Evolutionary conservation across 495 filamentous ascomycete genomes (phyloP).

Genomic region (Aspergillus conjunctus): DNA sequence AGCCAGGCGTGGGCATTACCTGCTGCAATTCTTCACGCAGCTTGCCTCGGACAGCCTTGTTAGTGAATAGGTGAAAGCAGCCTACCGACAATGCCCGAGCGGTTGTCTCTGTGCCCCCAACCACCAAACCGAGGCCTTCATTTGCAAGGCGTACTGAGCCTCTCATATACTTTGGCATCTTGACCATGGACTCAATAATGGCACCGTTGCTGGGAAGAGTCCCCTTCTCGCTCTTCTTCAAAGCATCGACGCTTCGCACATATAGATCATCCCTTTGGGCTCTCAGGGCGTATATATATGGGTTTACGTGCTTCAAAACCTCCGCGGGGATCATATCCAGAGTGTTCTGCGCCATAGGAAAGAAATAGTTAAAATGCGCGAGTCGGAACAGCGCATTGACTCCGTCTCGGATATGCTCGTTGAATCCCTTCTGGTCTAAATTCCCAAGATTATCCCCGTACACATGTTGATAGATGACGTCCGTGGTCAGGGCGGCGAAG

Average conservation of each 20-base stretch:
- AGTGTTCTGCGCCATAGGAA: slow-evolving; percentile 23
- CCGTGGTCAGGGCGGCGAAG: slow-evolving; percentile 29
- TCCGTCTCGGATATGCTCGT: slow-evolving; percentile 28
- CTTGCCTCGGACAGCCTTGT: slow-evolving; percentile 16
- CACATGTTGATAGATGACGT: slow-evolving; percentile 33
- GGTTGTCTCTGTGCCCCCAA: slow-evolving; percentile 50
- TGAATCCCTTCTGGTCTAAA: slow-evolving; percentile 31
- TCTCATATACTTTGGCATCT: slow-evolving; percentile 24
- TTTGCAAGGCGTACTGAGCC: slow-evolving; percentile 33
- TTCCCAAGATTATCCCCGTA: slow-evolving; percentile 29
- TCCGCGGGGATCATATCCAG: slow-evolving; percentile 20
- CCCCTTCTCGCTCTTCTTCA: slow-evolving; percentile 7
- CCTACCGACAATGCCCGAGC: slow-evolving; percentile 24
- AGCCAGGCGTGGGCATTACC: slow-evolving; percentile 34
- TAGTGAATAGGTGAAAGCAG: slow-evolving; percentile 21
- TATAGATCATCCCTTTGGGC: slow-evolving; percentile 22
- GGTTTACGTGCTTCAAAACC: slow-evolving; percentile 16
- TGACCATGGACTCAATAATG: slow-evolving; percentile 9
- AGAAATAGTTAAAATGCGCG: slow-evolving; percentile 25
- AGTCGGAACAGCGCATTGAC: slow-evolving; percentile 24
- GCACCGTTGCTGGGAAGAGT: slow-evolving; percentile 7
- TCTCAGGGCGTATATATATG: slow-evolving; percentile 18
- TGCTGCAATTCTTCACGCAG: slow-evolving; percentile 37
- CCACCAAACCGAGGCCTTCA: slow-evolving; percentile 42
- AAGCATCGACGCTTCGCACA: background rate